Evolutionary conservation across 352 stramenopile species (phyloP).

Genomic region (Phytophthora idaei): DNA sequence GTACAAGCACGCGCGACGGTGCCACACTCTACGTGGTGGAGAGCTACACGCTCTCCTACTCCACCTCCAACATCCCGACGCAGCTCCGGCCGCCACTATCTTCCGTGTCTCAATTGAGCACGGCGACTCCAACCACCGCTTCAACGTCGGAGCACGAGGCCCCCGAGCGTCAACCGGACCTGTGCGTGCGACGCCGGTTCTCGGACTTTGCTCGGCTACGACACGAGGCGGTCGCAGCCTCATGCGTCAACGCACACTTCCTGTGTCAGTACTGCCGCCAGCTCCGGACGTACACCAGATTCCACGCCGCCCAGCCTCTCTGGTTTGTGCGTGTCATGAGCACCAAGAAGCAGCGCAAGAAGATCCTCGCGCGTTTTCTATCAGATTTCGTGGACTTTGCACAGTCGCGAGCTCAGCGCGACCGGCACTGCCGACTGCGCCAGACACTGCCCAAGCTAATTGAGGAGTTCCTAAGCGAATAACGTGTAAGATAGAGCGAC

Average conservation of each 20-base stretch:
- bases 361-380: conserved; percentile 49
- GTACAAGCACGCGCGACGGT: conserved; percentile 25
- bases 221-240: conserved; percentile 28
- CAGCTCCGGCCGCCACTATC: not conserved
- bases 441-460: conserved; percentile 43
- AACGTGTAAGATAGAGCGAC: not conserved
- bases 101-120: conserved; percentile 8
- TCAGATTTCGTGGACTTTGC: conserved; percentile 44
- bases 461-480: conserved; percentile 35
- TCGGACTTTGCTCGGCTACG: conserved; percentile 36
- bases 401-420: conserved; percentile 27
- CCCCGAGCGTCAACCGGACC: conserved; percentile 17
- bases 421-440: conserved; percentile 35
- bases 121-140: conserved; percentile 7
- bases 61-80: conserved; percentile 27
- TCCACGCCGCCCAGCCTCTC: conserved; percentile 44
- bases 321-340: conserved; percentile 40
- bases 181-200: conserved; percentile 34
- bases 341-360: conserved; percentile 42
- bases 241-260: conserved; percentile 50
- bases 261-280: conserved; percentile 54
- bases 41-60: conserved; percentile 25
- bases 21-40: conserved; percentile 49
- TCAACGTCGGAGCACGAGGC: conserved; percentile 19
- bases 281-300: conserved; percentile 50